Evolutionary conservation across 1,284 basidiomycete genomes (phyloP), one percentile per base, ranked within the genome.

Genomic region (Mycosarcoma mackinlayi): DNA sequence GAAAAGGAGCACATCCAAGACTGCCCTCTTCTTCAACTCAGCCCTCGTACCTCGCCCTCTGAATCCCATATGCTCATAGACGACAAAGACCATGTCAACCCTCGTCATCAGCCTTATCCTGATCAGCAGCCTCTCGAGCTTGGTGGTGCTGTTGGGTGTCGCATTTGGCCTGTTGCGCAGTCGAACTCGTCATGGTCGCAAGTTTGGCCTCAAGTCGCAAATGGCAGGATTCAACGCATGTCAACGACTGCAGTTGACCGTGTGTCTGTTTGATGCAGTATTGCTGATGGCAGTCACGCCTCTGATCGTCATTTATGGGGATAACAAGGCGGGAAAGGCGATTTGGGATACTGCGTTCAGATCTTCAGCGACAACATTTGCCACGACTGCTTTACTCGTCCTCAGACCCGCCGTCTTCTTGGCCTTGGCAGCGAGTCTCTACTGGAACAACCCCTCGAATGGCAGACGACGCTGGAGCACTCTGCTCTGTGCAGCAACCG

Each of bases 321-420:
- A 28, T 6, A 27, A 6, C 3, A 3, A 14, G 3, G 4, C 16
- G 13, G 14, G 19, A 8, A n/a, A 25, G 0, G 23, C 50, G 30
- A 54, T 65, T 24, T 51, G 55, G 50, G 21, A 58, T 16, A 30
- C 44, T 2, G 50, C 55, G 0, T 45, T 65, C 31, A 3, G 23
- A 3, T 41, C 8, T 11, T 13, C 47, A 3, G n/a, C 24, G 3
- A 9, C 37, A n/a, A 53, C 47, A 2, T 60, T 60, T 28, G 52
- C 41, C 6, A 27, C 33, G 23, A 40, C 48, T 6, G 24, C 23
- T 13, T 27, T 28, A 1, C 16, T 60, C 2, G 28, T 60, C 3
- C 0, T 46, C 16, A 39, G 57, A 23, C 44, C 52, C 1, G 30
- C 34, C 9, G 2, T 40, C 10, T 13, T 48, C 10, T 47, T 48